These are phyloP conservation scores for Scenedesmus sp. DNA, from an alignment of 163 green algal species.

Conservation along the genomic window DNA sequence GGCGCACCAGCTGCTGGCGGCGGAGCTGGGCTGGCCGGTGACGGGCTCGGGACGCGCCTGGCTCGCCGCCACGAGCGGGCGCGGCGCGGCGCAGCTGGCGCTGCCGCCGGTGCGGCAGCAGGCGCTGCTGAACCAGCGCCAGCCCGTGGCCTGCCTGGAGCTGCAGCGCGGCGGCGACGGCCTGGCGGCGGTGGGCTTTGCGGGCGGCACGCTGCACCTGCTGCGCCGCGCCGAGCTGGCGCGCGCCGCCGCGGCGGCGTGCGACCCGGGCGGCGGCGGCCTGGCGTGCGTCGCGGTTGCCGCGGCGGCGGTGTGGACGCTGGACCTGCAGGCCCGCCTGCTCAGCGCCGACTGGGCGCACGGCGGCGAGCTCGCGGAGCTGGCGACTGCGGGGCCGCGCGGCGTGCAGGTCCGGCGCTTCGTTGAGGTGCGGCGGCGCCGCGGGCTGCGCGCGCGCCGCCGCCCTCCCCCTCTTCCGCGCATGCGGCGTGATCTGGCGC, in stretches of 20 bases:
- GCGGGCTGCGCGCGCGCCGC: not conserved
- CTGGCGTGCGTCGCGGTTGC: too few species aligned
- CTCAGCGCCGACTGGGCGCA: slow-evolving; percentile 7
- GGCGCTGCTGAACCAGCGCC: too few species aligned
- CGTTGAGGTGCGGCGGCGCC: not conserved
- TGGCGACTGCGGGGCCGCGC: slow-evolving; percentile 12
- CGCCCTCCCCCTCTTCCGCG: too few species aligned
- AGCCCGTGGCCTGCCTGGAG: slow-evolving; percentile 11
- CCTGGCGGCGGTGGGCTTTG: slow-evolving; percentile 14
- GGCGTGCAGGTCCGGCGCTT: slow-evolving; percentile 13
- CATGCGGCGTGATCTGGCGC: too few species aligned
- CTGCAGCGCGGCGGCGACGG: not conserved
- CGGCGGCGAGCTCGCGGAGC: not conserved
- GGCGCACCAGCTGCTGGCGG: slow-evolving; percentile 30
- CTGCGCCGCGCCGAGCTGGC: not conserved
- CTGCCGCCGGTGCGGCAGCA: slow-evolving; percentile 10
- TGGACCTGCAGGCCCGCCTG: slow-evolving; percentile 13
- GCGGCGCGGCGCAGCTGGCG: not conserved
- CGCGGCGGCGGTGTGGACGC: not conserved
- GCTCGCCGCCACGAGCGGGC: not conserved
- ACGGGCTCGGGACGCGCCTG: not conserved
- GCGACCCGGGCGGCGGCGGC: too few species aligned
- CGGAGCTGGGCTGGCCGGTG: slow-evolving; percentile 23
- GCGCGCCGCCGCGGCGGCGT: too few species aligned
- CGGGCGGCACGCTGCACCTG: slow-evolving; percentile 13